Base-by-base conservation (phyloP, 1,139 yeast species). In the Lodderomyces oxycetoniae region DNA sequence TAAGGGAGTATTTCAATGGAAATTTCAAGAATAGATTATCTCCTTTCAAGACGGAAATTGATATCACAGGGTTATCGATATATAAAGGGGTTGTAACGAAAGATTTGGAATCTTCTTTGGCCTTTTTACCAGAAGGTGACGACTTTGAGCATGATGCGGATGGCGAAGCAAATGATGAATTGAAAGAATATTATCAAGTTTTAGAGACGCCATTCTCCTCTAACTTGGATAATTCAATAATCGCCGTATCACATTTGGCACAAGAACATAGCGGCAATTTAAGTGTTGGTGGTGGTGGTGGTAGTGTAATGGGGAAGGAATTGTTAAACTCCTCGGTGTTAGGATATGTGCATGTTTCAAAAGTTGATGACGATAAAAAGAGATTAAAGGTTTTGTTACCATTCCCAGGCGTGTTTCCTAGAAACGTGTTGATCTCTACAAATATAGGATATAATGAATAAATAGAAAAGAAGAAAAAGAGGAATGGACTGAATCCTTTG, bases 1-100 rank as follows among this genome's bases (percentile, higher is more conserved):
- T 91, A 36, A 78, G 79, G 50, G 94, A 88, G 50, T 93, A 91
- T 55, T 93, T 93, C 50, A 87, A 93, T 51, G 98, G 98, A 2
- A 74, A 75, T 11, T 61, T 65, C 28, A 70, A 70, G 35, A 74
- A 77, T 6, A 77, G 81, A 4, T 65, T 93, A 34, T 83, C 94
- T 4, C 98, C 99, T 1, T 67, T 66, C 48, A 69, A 67, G 41
- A 67, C 72, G 2, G 74, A 66, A 28, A 59, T 68, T 30, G 69
- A 62, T 37, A 24, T 32, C 4, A 51, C 55, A 17, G 71, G 59
- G 36, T 57, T 59, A 36, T 49, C 52, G n/a, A 50, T 67, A n/a
- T 67, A 59, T 45, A 65, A 65, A 43, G 57, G 60, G 3, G 63
- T 67, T 3, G 54, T 61, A 34, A 51, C 62, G 4, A 60, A 58